phyloP scores from a whole-genome alignment of 2,329 filamentous ascomycete species.

The Xylaria sp. region DNA sequence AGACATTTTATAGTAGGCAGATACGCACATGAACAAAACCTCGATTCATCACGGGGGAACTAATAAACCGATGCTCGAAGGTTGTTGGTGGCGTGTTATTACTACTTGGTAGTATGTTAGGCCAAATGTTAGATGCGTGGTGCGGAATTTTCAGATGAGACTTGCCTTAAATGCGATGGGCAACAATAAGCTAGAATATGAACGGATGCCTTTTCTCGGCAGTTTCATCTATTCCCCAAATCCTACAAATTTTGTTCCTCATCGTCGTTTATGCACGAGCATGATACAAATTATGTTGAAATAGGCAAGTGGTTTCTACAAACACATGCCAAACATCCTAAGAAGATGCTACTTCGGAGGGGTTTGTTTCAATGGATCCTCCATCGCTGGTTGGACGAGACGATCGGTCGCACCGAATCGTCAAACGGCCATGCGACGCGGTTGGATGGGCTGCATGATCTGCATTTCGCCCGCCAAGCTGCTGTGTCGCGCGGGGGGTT shows the following conservation, averaged over 20 bases:
- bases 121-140: background rate
- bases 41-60: slow-evolving; percentile 15
- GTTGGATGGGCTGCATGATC: slow-evolving; percentile 20
- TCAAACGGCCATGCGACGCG: slow-evolving; percentile 24
- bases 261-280: background rate
- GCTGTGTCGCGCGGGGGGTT: background rate
- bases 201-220: background rate
- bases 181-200: background rate
- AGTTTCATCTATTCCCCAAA: background rate
- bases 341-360: slow-evolving; percentile 18
- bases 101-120: background rate
- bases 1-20: background rate
- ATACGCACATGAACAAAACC: slow-evolving; percentile 7
- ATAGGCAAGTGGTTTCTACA: slow-evolving; percentile 19
- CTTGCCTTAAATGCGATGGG: slow-evolving; percentile 3
- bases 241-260: slow-evolving; percentile 1
- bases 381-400: slow-evolving; percentile 4
- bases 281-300: slow-evolving; percentile 1
- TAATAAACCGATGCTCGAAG: background rate
- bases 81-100: slow-evolving; percentile 9
- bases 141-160: background rate
- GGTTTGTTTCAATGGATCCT: slow-evolving; percentile 26
- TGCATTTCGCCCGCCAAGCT: slow-evolving; percentile 18
- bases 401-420: slow-evolving; percentile 22
- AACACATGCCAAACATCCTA: slow-evolving; percentile 30